Percentiles rank a stretch among this genome's conserved stretches.
These are phyloP conservation scores for Pleurotus giganteus DNA, from an alignment of 768 basidiomycete species.

Conservation along the genomic window DNA sequence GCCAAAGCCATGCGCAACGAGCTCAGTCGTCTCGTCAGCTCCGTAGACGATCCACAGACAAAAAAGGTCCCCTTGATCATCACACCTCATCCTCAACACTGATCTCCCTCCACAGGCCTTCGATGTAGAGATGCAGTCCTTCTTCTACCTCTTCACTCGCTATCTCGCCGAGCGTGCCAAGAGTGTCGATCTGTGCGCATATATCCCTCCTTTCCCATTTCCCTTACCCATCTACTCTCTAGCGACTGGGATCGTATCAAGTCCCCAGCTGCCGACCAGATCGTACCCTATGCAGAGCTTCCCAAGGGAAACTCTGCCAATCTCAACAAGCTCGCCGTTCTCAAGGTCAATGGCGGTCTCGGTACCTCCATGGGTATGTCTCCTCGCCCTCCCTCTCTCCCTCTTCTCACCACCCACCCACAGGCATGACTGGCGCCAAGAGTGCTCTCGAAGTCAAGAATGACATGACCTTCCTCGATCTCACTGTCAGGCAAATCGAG, in stretches of 20 bases:
- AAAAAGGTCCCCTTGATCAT: conserved; percentile 63
- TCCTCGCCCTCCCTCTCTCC: background rate
- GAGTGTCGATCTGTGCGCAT: conserved; percentile 76
- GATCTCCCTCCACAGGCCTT: conserved; percentile 57
- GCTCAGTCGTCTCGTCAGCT: conserved; percentile 88
- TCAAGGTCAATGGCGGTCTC: conserved; percentile 94
- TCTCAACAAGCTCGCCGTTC: conserved; percentile 90
- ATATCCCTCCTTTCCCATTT: conserved; percentile 9
- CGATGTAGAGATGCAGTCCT: conserved; percentile 94
- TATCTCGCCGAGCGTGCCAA: conserved; percentile 89
- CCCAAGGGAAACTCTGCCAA: conserved; percentile 57
- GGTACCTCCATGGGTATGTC: conserved; percentile 83
- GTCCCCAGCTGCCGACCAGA: conserved; percentile 81
- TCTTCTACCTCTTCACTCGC: conserved; percentile 94
- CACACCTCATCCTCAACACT: conserved; percentile 19
- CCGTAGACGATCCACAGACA: conserved; percentile 73
- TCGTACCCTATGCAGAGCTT: conserved; percentile 78
- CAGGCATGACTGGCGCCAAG: conserved; percentile 86
- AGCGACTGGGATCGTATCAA: conserved; percentile 92
- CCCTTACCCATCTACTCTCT: conserved; percentile 11
- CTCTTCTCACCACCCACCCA: conserved; percentile 21
- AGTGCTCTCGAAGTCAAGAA: conserved; percentile 94
- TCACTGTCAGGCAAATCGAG: conserved; percentile 93
- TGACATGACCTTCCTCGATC: conserved; percentile 96
- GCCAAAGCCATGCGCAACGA: conserved; percentile 99